Conservation (phyloP, 2,329 filamentous ascomycete genomes). For the Colletotrichum sp. region DNA sequence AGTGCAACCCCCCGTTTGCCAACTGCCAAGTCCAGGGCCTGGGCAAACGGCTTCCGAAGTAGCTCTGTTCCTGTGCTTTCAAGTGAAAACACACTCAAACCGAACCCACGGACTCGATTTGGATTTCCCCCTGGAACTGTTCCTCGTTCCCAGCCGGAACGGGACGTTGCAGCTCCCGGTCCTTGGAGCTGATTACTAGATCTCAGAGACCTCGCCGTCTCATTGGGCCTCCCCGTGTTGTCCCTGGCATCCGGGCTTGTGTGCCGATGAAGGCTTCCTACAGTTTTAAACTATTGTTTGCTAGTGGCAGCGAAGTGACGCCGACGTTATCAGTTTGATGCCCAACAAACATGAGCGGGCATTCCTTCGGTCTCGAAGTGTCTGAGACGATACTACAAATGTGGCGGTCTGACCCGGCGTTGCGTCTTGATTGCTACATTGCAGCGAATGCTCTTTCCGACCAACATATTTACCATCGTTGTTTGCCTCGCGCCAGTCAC, state of each 20-base stretch:
- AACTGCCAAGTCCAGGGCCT: neutral
- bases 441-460: neutral
- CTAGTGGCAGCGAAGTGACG: conserved; percentile 5
- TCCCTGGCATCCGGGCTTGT: neutral
- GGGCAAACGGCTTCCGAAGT: neutral
- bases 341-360: neutral
- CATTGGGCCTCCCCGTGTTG: neutral
- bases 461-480: neutral
- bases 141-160: conserved; percentile 6
- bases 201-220: neutral
- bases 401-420: neutral
- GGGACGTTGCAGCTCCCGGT: conserved; percentile 4
- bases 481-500: neutral
- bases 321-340: conserved; percentile 1
- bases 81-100: neutral
- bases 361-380: neutral
- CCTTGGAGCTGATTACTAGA: neutral
- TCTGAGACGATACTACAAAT: conserved; percentile 9
- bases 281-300: neutral
- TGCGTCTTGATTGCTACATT: neutral
- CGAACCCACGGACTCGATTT: neutral
- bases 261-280: neutral
- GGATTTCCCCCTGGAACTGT: neutral
- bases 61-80: neutral
- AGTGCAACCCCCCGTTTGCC: conserved; percentile 5